Conservation (phyloP, 1,284 basidiomycete genomes). For the Sanghuangporus sanghuang region DNA sequence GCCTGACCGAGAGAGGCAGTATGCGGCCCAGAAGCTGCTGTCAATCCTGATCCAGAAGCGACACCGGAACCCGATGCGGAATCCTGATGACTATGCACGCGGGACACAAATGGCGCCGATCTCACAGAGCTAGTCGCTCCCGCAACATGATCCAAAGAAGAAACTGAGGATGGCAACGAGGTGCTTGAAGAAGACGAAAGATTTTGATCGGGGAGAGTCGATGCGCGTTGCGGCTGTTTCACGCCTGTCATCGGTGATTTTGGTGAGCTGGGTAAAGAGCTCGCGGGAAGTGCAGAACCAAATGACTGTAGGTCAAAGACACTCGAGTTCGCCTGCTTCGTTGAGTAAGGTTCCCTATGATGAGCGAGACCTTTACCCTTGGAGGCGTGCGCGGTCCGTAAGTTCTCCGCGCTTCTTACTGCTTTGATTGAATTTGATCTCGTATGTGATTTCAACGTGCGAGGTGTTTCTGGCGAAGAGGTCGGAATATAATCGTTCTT, state of each 20-base stretch:
- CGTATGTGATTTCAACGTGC: conserved; percentile 28
- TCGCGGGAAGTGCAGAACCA: conserved; percentile 28
- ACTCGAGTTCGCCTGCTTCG: conserved; percentile 45
- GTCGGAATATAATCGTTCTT: conserved; percentile 22
- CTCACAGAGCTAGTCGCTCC: conserved; percentile 18
- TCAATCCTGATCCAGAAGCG: background rate
- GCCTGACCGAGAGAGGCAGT: background rate
- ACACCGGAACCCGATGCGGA: background rate
- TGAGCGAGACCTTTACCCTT: conserved; percentile 3
- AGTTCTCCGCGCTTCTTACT: conserved; percentile 58
- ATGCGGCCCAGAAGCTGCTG: background rate
- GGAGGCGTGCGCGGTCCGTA: conserved; percentile 22
- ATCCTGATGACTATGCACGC: conserved; percentile 1
- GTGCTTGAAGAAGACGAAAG: conserved; percentile 8
- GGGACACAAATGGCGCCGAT: conserved; percentile 13
- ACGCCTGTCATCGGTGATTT: background rate
- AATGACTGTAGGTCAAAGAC: conserved; percentile 42
- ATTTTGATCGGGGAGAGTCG: conserved; percentile 4
- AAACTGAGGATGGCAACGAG: conserved; percentile 14
- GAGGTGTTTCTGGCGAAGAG: conserved; percentile 17
- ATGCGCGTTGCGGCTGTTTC: conserved; percentile 7
- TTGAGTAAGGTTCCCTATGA: background rate
- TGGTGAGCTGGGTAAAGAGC: conserved; percentile 19
- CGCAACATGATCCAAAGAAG: conserved; percentile 20
- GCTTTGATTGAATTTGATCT: conserved; percentile 40